A percentile compares a stretch with the other conserved stretches of the same genome.
Conservation (phyloP, 345 rosid species). For the Aethionema arabicum region DNA sequence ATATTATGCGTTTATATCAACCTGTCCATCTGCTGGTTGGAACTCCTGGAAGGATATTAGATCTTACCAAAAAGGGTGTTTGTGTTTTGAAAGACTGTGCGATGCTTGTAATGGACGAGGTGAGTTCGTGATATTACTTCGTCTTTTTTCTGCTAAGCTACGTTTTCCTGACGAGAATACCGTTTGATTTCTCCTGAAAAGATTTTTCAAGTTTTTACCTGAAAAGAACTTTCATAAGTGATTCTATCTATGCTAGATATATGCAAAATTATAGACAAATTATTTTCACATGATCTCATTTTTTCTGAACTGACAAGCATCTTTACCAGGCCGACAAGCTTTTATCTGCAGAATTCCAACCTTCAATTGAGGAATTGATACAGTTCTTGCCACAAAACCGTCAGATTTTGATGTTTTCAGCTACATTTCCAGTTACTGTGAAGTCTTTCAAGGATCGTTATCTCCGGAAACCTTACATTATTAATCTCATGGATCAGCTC, state of each 20-base stretch:
- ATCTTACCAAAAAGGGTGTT: constrained; percentile 89
- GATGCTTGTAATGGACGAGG: constrained; percentile 99
- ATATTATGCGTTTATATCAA: constrained; percentile 91
- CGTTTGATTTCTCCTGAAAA: not conserved
- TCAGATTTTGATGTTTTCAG: constrained; percentile 96
- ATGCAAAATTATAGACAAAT: not conserved
- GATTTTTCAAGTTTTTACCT: not conserved
- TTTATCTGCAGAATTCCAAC: constrained; percentile 95
- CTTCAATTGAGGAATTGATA: constrained; percentile 90
- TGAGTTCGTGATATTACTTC: constrained; percentile 24
- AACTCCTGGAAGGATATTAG: constrained; percentile 93
- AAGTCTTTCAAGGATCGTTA: constrained; percentile 96
- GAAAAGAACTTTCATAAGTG: not conserved
- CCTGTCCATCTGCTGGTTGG: constrained; percentile 93
- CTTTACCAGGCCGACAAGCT: constrained; percentile 34
- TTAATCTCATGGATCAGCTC: constrained; percentile 99
- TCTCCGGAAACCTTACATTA: constrained; percentile 77
- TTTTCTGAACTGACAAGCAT: constrained; percentile 5
- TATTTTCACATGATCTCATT: constrained; percentile 11
- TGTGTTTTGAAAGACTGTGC: constrained; percentile 89
- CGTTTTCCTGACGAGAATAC: not conserved
- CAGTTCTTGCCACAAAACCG: constrained; percentile 79
- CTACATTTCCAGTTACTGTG: constrained; percentile 97
- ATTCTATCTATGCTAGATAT: not conserved
- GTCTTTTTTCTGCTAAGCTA: not conserved